Percentiles rank a stretch among this genome's conserved stretches.
phyloP scores from a whole-genome alignment of 2,329 filamentous ascomycete genomes.

The Dactylellina cionopaga region DNA sequence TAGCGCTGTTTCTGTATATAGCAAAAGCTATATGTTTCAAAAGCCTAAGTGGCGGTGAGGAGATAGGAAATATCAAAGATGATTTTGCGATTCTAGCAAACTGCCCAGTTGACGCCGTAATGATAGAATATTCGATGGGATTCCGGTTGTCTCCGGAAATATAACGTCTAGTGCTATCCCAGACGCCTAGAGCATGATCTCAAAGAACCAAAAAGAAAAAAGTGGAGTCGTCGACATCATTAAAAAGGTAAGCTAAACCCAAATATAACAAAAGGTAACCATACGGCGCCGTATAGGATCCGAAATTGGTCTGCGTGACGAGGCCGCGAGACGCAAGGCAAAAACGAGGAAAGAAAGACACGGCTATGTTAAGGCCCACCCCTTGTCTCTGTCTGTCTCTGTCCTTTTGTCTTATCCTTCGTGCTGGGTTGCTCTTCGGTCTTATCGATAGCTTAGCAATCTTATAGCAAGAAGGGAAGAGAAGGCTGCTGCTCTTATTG shows the following conservation, averaged over 20 bases:
- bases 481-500: slow-evolving; percentile 2
- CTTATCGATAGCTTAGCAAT: slow-evolving; percentile 33
- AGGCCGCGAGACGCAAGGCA: slow-evolving; percentile 37
- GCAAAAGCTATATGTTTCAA: not conserved
- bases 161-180: slow-evolving; percentile 2
- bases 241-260: slow-evolving; percentile 7
- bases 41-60: not conserved
- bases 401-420: slow-evolving; percentile 7
- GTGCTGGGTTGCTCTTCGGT: not conserved
- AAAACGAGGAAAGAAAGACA: slow-evolving; percentile 2
- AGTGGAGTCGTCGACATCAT: not conserved
- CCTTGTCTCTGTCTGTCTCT: not conserved
- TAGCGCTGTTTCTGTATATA: not conserved
- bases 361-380: slow-evolving; percentile 36
- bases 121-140: not conserved
- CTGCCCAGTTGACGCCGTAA: too few relatives aligned
- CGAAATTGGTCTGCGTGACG: slow-evolving; percentile 48
- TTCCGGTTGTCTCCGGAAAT: slow-evolving; percentile 32
- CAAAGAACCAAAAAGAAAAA: not conserved
- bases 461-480: not conserved
- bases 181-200: not conserved
- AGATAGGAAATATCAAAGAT: too few relatives aligned
- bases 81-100: too few relatives aligned
- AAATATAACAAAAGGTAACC: slow-evolving; percentile 4
- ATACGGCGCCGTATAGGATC: slow-evolving; percentile 21